Conservation (phyloP, 495 filamentous ascomycete species). For the Astrothelium subdiscretum region DNA sequence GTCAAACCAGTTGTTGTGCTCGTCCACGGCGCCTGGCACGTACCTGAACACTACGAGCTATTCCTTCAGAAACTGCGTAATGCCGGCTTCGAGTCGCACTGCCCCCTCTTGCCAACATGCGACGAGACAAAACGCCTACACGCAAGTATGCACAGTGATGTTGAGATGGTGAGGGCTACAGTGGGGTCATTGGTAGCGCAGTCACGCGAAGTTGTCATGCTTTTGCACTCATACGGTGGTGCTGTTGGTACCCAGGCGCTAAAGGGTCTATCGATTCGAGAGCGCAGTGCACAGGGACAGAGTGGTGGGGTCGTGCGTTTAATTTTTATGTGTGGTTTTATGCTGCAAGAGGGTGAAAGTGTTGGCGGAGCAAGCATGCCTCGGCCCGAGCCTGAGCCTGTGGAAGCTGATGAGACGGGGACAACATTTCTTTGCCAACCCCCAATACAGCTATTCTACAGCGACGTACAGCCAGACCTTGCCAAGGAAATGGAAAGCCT, state of each 20-base stretch:
- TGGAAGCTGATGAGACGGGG: background rate
- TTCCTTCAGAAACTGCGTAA: background rate
- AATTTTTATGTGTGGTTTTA: conserved; percentile 5
- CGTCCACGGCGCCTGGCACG: background rate
- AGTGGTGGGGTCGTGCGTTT: conserved; percentile 4
- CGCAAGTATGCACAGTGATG: background rate
- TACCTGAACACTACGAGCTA: background rate
- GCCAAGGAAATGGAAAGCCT: conserved; percentile 6
- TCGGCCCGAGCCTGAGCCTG: background rate
- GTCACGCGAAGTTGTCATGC: conserved; percentile 5
- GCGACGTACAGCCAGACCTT: conserved; percentile 2
- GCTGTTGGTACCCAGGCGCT: conserved; percentile 1
- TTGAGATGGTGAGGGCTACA: background rate
- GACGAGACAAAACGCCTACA: background rate
- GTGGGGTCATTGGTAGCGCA: background rate
- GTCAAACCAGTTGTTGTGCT: background rate
- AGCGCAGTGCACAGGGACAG: conserved; percentile 7
- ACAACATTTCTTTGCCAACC: background rate
- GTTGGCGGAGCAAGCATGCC: background rate
- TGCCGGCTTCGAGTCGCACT: background rate
- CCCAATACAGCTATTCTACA: background rate
- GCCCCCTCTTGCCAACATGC: background rate
- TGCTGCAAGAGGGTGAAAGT: conserved; percentile 5
- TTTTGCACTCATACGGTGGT: conserved; percentile 10
- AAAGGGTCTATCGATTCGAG: conserved; percentile 7